Percentiles rank a stretch among this genome's conserved stretches.
Evolutionary conservation across 768 basidiomycete species (phyloP).

Genomic region (Tremella fuciformis): DNA sequence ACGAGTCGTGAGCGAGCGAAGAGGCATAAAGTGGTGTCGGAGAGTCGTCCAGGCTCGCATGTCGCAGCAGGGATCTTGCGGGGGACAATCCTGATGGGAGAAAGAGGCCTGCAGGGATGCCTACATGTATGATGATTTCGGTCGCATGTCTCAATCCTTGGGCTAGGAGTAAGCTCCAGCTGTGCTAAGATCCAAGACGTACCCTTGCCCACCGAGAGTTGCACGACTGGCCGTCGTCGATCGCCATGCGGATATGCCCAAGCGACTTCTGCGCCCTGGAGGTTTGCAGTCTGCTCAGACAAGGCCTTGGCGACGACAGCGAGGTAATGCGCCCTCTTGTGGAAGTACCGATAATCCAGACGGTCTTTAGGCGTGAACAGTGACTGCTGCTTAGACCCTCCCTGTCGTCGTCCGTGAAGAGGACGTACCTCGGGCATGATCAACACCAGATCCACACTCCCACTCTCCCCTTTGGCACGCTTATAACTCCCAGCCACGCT

Average conservation of each 20-base stretch:
- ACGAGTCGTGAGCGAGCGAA: conserved; percentile 58
- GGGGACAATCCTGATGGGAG: conserved; percentile 64
- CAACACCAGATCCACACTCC: conserved; percentile 73
- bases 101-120: conserved; percentile 60
- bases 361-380: conserved; percentile 98
- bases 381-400: conserved; percentile 27
- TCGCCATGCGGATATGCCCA: conserved; percentile 35
- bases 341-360: conserved; percentile 80
- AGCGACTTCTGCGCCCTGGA: conserved; percentile 26
- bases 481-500: conserved; percentile 72
- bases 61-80: conserved; percentile 65
- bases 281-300: conserved; percentile 12
- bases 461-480: conserved; percentile 61
- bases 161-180: conserved; percentile 19
- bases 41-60: conserved; percentile 42
- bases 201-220: conserved; percentile 43
- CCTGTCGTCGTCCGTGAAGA: background rate
- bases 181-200: conserved; percentile 6
- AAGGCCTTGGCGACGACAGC: conserved; percentile 70
- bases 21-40: conserved; percentile 81
- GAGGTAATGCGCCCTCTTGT: conserved; percentile 87
- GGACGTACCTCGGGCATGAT: conserved; percentile 78
- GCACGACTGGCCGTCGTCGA: conserved; percentile 32
- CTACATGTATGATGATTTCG: conserved; percentile 71
- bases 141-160: conserved; percentile 60